Percentiles rank a stretch among this genome's conserved stretches.
Evolutionary conservation across 768 basidiomycete species (phyloP).

Genomic region (Calvatia gigantea): DNA sequence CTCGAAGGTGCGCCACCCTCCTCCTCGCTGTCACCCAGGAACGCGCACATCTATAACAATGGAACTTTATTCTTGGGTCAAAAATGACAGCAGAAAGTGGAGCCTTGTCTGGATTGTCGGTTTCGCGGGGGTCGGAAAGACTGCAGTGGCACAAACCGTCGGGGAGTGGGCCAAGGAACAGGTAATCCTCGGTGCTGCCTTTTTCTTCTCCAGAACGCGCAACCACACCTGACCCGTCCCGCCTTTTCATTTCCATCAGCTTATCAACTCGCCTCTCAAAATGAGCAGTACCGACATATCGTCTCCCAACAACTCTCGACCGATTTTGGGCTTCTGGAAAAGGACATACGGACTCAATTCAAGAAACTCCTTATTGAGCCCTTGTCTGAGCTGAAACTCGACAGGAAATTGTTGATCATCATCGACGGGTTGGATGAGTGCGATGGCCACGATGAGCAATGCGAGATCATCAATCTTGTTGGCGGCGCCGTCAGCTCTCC

Average conservation of each 20-base stretch:
- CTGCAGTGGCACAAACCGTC: slow-evolving; percentile 10
- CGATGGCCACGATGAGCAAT: slow-evolving; percentile 7
- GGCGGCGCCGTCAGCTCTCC: not conserved
- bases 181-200: slow-evolving; percentile 5
- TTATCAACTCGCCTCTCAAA: slow-evolving; percentile 6
- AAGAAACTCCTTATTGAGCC: slow-evolving; percentile 10
- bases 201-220: slow-evolving; percentile 12
- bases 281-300: not conserved
- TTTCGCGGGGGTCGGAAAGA: slow-evolving; percentile 9
- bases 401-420: not conserved
- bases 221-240: slow-evolving; percentile 3
- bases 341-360: not conserved
- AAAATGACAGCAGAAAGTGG: not conserved
- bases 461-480: slow-evolving; percentile 11
- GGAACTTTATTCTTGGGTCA: slow-evolving; percentile 2
- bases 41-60: slow-evolving; percentile 2
- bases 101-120: not conserved
- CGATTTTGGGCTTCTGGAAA: not conserved
- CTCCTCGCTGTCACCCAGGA: slow-evolving; percentile 4
- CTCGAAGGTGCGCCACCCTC: not conserved
- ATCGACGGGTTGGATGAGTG: slow-evolving; percentile 17
- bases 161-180: slow-evolving; percentile 2
- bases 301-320: slow-evolving; percentile 5
- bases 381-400: not conserved
- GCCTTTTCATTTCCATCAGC: slow-evolving; percentile 12